Conservation (phyloP, 2,329 filamentous ascomycete species). For the Aspergillus felis region DNA sequence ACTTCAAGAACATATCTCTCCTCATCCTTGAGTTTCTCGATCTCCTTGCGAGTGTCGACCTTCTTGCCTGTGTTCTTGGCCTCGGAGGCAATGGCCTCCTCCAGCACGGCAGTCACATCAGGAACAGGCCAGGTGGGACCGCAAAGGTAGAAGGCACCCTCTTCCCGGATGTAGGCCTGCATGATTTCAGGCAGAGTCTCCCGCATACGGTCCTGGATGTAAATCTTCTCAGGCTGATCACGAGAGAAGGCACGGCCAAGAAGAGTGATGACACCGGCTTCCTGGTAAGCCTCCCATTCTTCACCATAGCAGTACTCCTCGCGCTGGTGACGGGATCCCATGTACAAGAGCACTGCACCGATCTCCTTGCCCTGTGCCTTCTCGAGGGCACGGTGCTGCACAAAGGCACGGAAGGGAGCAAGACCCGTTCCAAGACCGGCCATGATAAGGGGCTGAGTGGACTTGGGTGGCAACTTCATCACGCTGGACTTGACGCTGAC, state of each 20-base stretch:
- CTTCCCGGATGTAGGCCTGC: constrained; percentile 78
- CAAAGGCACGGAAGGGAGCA: constrained; percentile 97
- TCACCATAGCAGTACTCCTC: constrained; percentile 99
- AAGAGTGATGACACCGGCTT: constrained; percentile 89
- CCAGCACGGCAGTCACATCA: constrained; percentile 87
- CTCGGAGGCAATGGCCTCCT: constrained; percentile 82
- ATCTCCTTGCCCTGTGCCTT: constrained; percentile 97
- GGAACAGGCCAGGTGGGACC: constrained; percentile 98
- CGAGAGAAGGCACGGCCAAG: constrained; percentile 92
- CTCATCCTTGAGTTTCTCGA: constrained; percentile 95
- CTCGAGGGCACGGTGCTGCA: constrained; percentile 96
- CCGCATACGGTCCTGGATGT: constrained; percentile 98
- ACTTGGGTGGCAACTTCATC: constrained; percentile 91
- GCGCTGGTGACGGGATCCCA: constrained; percentile 93
- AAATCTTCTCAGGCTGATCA: constrained; percentile 97
- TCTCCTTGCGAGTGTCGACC: constrained; percentile 82
- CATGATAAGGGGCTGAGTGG: constrained; percentile 95
- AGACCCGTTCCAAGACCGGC: constrained; percentile 96
- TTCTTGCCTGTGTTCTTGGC: constrained; percentile 67
- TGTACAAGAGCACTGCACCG: constrained; percentile 88
- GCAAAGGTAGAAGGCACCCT: constrained; percentile 94
- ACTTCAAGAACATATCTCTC: constrained; percentile 94
- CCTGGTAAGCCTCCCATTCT: constrained; percentile 98
- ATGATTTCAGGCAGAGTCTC: constrained; percentile 79
- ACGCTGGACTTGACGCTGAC: constrained; percentile 96